Percentiles rank a stretch among this genome's conserved stretches.
phyloP scores from a whole-genome alignment of 148 eudicot species.

The Rhododendron ovatum region DNA sequence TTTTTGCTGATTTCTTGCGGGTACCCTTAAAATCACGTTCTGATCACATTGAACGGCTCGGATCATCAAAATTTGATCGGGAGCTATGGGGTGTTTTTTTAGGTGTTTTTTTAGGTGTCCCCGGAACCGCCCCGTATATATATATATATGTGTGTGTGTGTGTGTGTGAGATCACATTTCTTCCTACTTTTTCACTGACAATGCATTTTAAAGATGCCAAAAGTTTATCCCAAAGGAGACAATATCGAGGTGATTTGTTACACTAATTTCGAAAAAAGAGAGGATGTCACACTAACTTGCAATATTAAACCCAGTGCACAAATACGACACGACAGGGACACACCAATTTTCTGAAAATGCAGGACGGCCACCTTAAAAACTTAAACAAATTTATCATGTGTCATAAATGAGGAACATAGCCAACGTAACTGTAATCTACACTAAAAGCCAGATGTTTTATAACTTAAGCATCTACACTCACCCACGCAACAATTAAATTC shows the following conservation, averaged over 20 bases:
- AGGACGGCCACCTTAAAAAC: background rate
- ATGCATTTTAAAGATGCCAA: background rate
- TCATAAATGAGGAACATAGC: background rate
- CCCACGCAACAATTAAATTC: background rate
- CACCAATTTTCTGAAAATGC: background rate
- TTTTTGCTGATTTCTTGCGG: too few relatives aligned
- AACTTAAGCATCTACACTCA: too few relatives aligned
- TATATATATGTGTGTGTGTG: too few relatives aligned
- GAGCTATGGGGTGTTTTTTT: too few relatives aligned
- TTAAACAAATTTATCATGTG: background rate
- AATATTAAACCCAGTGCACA: background rate
- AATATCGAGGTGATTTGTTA: background rate
- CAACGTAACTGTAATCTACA: background rate
- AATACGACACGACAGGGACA: background rate
- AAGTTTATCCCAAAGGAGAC: background rate
- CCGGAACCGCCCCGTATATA: too few relatives aligned
- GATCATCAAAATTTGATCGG: too few relatives aligned
- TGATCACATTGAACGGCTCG: too few relatives aligned
- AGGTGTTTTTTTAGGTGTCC: too few relatives aligned
- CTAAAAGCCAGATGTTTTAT: background rate
- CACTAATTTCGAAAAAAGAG: background rate
- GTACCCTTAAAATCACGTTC: too few relatives aligned
- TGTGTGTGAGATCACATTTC: too few relatives aligned
- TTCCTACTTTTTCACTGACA: background rate
- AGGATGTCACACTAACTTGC: background rate